These are phyloP conservation scores for Yamadazyma blattariae DNA, from an alignment of 1,139 yeast species.

Conservation along the genomic window DNA sequence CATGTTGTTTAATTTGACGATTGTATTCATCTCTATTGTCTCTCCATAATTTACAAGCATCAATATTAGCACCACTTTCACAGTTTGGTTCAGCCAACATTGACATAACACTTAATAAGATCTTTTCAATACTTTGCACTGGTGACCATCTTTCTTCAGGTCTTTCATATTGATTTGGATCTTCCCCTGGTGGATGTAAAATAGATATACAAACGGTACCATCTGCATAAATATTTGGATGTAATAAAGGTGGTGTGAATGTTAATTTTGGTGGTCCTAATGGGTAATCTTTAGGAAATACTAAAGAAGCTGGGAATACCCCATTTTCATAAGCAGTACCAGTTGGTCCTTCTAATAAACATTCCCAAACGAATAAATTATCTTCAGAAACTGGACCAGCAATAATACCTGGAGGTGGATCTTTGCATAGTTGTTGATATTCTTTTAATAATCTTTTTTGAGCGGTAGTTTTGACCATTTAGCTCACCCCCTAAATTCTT, in stretches of 20 bases:
- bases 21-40: slow-evolving; percentile 71
- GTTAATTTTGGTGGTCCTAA: slow-evolving; percentile 83
- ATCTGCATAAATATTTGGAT: slow-evolving; percentile 90
- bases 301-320: slow-evolving; percentile 76
- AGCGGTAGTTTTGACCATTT: slow-evolving; percentile 55
- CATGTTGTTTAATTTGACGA: slow-evolving; percentile 61
- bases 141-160: slow-evolving; percentile 99
- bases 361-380: slow-evolving; percentile 85
- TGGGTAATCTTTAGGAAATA: slow-evolving; percentile 91
- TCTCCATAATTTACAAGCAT: slow-evolving; percentile 94
- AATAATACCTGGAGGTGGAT: slow-evolving; percentile 91
- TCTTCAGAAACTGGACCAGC: slow-evolving; percentile 90
- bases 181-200: slow-evolving; percentile 94
- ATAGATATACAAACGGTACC: slow-evolving; percentile 96
- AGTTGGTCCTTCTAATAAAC: slow-evolving; percentile 88
- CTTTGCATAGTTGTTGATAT: slow-evolving; percentile 77
- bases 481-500: too few relatives aligned
- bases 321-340: slow-evolving; percentile 95
- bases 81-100: slow-evolving; percentile 97
- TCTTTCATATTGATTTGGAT: slow-evolving; percentile 90
- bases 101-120: slow-evolving; percentile 84
- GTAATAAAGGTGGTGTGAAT: slow-evolving; percentile 82
- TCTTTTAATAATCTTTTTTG: slow-evolving; percentile 84
- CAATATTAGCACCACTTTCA: slow-evolving; percentile 95
- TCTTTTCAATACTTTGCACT: slow-evolving; percentile 94